phyloP scores from a whole-genome alignment of 805 yeast species.

The Zygosaccharomyces bailii region DNA sequence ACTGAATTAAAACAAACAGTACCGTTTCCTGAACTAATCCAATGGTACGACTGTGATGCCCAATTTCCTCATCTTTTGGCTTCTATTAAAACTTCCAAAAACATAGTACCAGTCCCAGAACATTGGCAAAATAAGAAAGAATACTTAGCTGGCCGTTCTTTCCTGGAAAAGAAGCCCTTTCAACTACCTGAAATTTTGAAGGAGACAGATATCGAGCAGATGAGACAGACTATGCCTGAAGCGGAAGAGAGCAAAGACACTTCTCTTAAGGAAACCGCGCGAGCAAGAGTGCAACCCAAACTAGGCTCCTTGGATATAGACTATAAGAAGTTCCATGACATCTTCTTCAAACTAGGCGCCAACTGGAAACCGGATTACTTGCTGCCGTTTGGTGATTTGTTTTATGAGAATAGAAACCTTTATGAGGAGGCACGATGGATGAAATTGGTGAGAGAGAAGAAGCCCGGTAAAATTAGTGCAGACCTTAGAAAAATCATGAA shows the following conservation, averaged over 20 bases:
- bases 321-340: conserved; percentile 74
- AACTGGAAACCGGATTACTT: conserved; percentile 56
- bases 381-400: conserved; percentile 69
- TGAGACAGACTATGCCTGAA: conserved; percentile 57
- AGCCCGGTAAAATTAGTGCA: conserved; percentile 68
- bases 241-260: conserved; percentile 40
- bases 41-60: conserved; percentile 86
- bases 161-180: conserved; percentile 67
- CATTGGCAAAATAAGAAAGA: conserved; percentile 85
- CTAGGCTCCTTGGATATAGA: conserved; percentile 84
- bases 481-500: conserved; percentile 68
- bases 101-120: conserved; percentile 70
- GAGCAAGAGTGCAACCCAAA: conserved; percentile 87
- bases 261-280: conserved; percentile 62
- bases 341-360: conserved; percentile 78
- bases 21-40: conserved; percentile 66
- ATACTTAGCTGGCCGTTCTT: conserved; percentile 61
- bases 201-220: conserved; percentile 81
- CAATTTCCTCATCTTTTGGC: conserved; percentile 68
- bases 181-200: conserved; percentile 72
- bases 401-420: conserved; percentile 69
- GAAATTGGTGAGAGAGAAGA: conserved; percentile 36
- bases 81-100: conserved; percentile 59
- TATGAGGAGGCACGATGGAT: conserved; percentile 42
- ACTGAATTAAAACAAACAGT: conserved; percentile 63